Base-by-base conservation (phyloP, 164 flowering plant genomes). In the Umbilicus rupestris region DNA sequence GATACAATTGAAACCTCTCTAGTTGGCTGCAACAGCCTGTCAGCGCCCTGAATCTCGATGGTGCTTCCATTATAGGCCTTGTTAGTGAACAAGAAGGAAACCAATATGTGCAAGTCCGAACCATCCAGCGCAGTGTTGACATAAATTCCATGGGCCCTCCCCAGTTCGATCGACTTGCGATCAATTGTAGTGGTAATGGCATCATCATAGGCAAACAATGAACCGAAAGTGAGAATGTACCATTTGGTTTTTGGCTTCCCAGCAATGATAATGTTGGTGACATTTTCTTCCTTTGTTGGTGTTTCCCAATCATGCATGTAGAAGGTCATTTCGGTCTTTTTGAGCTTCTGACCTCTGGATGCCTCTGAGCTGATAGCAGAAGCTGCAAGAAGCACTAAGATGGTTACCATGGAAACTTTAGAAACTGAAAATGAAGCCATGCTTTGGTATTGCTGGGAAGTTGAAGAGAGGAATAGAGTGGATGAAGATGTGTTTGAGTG, bases 1-100 rank as follows among this genome's bases (percentile, higher is more conserved):
- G 69, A 68, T 7, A 74, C 73, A 3, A 74, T 62, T 2, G 71
- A 68, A 47, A 74, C 71, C 49, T 70, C 73, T 30, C 71, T 33
- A 20, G 58, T 44, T 12, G n/a, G 42, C 31, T 39, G 64, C n/a
- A 63, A n/a, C 17, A 47, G 39, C 14, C 59, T 11, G 15, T 29
- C 62, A 1, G 55, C n/a, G 20, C 68, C 68, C 20, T 66, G 68
- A 49, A 66, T 49, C 41, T 66, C 68, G 19, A 66, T 46, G 1
- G 68, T 66, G 29, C 68, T 66, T 15, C 68, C 68, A 49, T 66
- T 66, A 26, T 47, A 47, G 11, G 44, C 62, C 30, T 66, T 66
- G 19, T 66, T 66, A 5, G 35, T 20, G 19, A 66, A 66, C 17
- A 66, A 12, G 26, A 66, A 52, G 1, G 69, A 66, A 5, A 66